Conservation (phyloP, 805 yeast species). For the Candida awuae region DNA sequence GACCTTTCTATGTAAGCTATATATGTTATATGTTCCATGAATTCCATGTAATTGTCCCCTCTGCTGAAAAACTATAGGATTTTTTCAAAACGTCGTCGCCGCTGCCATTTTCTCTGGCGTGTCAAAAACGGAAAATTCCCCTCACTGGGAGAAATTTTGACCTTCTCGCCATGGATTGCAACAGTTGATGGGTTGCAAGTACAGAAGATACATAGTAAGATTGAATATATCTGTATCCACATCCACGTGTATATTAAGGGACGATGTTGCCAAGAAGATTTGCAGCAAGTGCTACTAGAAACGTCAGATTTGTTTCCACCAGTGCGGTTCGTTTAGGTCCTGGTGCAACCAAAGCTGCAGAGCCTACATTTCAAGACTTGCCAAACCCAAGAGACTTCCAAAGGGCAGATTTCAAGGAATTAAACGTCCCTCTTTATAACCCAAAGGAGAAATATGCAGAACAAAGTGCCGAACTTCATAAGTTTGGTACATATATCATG, state of each 20-base stretch:
- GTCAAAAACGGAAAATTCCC: too few species aligned
- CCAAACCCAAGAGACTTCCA: constrained; percentile 30
- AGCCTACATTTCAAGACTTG: constrained; percentile 21
- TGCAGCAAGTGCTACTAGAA: background rate
- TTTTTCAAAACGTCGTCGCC: too few species aligned
- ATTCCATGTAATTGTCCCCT: background rate
- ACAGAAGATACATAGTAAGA: background rate
- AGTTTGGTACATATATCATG: constrained; percentile 73
- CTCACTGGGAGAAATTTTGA: too few species aligned
- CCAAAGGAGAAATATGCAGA: constrained; percentile 71
- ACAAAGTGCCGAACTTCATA: constrained; percentile 63
- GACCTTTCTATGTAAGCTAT: constrained; percentile 1
- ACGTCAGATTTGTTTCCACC: constrained; percentile 7
- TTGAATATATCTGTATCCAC: too few species aligned
- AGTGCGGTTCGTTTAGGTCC: constrained; percentile 6
- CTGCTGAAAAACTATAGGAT: too few species aligned
- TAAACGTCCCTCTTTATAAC: constrained; percentile 49
- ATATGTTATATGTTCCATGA: background rate
- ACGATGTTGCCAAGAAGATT: constrained; percentile 10
- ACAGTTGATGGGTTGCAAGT: background rate
- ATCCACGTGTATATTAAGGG: too few species aligned
- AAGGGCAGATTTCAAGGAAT: constrained; percentile 27
- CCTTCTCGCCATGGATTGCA: too few species aligned
- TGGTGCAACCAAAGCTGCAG: constrained; percentile 8
- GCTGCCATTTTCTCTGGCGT: too few species aligned